A percentile compares a stretch with the other conserved stretches of the same genome.
Evolutionary conservation across 2,329 filamentous ascomycete genomes (phyloP).

Genomic region (Neophaeococcomyces aloes): DNA sequence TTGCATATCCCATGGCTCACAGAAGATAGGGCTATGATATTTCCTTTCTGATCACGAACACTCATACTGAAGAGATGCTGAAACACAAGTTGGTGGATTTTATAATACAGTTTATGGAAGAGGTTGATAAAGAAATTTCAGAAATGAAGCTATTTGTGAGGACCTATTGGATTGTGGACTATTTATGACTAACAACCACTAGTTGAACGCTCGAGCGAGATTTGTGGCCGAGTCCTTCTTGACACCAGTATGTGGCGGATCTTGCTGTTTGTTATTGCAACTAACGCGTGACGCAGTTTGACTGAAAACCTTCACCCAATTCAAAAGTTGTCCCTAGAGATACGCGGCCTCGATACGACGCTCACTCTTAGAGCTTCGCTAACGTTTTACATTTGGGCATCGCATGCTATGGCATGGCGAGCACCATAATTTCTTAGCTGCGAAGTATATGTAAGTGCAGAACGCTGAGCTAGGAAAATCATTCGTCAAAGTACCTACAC

Average conservation of each 20-base stretch:
- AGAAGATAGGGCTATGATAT: conserved; percentile 78
- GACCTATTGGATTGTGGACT: conserved; percentile 14
- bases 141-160: conserved; percentile 99
- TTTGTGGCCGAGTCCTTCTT: conserved; percentile 98
- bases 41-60: conserved; percentile 96
- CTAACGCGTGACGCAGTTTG: conserved; percentile 14
- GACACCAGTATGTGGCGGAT: conserved; percentile 58
- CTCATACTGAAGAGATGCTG: conserved; percentile 96
- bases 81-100: conserved; percentile 99
- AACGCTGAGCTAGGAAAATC: too few species aligned
- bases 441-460: too few species aligned
- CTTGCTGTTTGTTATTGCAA: not conserved
- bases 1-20: conserved; percentile 1
- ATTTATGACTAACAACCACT: conserved; percentile 3
- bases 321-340: too few species aligned
- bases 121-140: conserved; percentile 99
- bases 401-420: too few species aligned
- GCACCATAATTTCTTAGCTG: too few species aligned
- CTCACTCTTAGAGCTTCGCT: too few species aligned
- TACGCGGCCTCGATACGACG: too few species aligned
- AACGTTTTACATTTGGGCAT: too few species aligned
- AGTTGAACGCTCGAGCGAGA: conserved; percentile 93
- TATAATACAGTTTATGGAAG: conserved; percentile 99
- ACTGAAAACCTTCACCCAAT: conserved; percentile 13
- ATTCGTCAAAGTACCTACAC: too few species aligned